Evolutionary conservation across 1,284 basidiomycete species (phyloP).

Genomic region (Heliocybe sulcata): DNA sequence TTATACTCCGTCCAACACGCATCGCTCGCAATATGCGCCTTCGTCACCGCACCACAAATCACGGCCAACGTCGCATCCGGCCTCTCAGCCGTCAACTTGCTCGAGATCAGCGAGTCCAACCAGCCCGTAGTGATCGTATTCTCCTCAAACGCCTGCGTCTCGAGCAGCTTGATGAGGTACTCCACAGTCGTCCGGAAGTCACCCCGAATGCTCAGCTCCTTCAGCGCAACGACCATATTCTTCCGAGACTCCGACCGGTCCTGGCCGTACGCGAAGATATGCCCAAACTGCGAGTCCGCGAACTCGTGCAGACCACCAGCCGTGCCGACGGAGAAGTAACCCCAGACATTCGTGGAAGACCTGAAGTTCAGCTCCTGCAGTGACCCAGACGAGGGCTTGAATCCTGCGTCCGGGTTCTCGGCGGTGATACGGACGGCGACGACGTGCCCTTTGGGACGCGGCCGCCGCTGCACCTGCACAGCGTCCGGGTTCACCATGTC

Average conservation of each 20-base stretch:
- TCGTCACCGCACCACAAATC: conserved; percentile 95
- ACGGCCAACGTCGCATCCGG: conserved; percentile 92
- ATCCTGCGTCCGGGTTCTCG: conserved; percentile 99
- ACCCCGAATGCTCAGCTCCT: conserved; percentile 97
- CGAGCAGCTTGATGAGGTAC: conserved; percentile 96
- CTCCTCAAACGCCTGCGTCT: conserved; percentile 94
- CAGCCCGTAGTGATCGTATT: conserved; percentile 99
- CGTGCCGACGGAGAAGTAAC: conserved; percentile 96
- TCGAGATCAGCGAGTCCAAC: conserved; percentile 96
- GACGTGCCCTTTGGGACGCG: conserved; percentile 96
- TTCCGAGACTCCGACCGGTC: conserved; percentile 94
- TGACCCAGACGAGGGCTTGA: conserved; percentile 97
- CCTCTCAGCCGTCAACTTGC: conserved; percentile 93
- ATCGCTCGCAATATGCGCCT: conserved; percentile 88
- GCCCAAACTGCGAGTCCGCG: conserved; percentile 97
- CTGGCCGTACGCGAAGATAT: conserved; percentile 98
- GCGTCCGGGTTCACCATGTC: conserved; percentile 89
- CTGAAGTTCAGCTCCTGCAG: conserved; percentile 99
- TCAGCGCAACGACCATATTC: conserved; percentile 99
- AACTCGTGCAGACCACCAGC: conserved; percentile 98
- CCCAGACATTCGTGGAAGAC: conserved; percentile 98
- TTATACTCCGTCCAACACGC: conserved; percentile 93
- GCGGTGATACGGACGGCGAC: conserved; percentile 99
- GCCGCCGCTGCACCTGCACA: conserved; percentile 88
- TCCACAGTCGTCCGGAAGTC: conserved; percentile 99